Conservation (phyloP, 495 filamentous ascomycete species). For the Lichina pygmaea region DNA sequence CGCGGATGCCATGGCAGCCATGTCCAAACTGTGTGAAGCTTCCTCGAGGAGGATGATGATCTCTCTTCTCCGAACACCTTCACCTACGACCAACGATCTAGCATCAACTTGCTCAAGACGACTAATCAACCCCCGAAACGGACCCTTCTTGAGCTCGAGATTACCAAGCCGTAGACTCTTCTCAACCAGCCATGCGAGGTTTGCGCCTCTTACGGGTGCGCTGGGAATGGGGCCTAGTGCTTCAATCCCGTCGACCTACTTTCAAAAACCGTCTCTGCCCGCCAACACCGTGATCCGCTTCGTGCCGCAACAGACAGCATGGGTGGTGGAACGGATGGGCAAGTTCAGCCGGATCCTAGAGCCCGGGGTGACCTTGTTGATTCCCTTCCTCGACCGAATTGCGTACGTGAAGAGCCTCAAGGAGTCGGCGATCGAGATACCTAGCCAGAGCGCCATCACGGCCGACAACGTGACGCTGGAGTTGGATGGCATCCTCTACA, state of each 20-base stretch:
- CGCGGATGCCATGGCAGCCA: no score
- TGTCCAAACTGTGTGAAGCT: no score
- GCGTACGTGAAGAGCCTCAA: constrained; percentile 95
- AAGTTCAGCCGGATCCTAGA: constrained; percentile 81
- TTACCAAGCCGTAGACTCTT: constrained; percentile 3
- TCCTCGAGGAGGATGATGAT: no score
- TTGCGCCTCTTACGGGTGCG: constrained; percentile 4
- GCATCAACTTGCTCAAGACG: no score
- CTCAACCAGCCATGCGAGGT: neutral
- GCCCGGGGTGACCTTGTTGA: constrained; percentile 67
- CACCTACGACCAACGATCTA: no score
- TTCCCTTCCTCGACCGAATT: constrained; percentile 84
- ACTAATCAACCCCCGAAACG: no score
- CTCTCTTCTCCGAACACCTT: no score
- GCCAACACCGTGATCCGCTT: constrained; percentile 91
- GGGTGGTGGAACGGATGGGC: constrained; percentile 98
- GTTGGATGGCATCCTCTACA: constrained; percentile 85
- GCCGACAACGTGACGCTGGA: constrained; percentile 96
- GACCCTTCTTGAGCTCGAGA: no score
- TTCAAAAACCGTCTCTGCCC: constrained; percentile 35
- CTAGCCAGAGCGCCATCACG: constrained; percentile 86
- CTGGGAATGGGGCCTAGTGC: constrained; percentile 8
- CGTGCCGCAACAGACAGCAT: constrained; percentile 95
- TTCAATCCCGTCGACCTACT: constrained; percentile 23
- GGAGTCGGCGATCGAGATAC: constrained; percentile 87